Evolutionary conservation across 257 asterid species (phyloP).

Genomic region (Jacaranda mimosifolia): DNA sequence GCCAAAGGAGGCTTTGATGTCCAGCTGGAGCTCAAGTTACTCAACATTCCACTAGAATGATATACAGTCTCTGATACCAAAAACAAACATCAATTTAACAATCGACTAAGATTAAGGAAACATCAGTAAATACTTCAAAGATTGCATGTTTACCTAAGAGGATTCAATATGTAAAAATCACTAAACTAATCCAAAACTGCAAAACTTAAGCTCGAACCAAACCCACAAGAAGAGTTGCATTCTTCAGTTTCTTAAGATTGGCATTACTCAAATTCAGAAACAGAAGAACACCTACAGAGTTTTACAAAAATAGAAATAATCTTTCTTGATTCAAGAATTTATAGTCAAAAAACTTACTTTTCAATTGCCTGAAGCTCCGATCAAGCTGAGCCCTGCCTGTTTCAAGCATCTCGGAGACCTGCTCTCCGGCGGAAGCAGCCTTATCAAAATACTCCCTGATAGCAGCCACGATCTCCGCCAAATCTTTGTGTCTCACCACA

Average conservation of each 20-base stretch:
- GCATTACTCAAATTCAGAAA: too few species aligned
- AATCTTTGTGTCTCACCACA: conserved; percentile 89
- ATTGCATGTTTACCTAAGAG: neutral
- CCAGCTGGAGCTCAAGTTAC: conserved; percentile 95
- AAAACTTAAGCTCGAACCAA: neutral
- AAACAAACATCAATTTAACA: conserved; percentile 15
- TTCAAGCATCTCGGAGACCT: conserved; percentile 92
- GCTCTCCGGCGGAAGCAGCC: conserved; percentile 92
- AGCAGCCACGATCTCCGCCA: conserved; percentile 90
- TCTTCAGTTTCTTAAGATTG: too few species aligned
- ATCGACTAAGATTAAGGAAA: conserved; percentile 10
- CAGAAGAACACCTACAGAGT: too few species aligned
- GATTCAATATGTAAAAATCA: neutral
- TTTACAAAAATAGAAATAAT: neutral
- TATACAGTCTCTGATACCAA: conserved; percentile 81
- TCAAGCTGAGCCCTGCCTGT: conserved; percentile 91
- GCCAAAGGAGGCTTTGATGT: conserved; percentile 97
- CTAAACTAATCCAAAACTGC: neutral
- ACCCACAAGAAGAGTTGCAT: neutral
- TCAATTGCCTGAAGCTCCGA: conserved; percentile 85
- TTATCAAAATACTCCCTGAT: conserved; percentile 81
- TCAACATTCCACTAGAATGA: conserved; percentile 95
- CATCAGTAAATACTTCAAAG: neutral
- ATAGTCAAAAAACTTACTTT: conserved; percentile 58
- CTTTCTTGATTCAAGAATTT: conserved; percentile 20